phyloP scores from a whole-genome alignment of 257 asterid species.

The Solanum appendiculatum region DNA sequence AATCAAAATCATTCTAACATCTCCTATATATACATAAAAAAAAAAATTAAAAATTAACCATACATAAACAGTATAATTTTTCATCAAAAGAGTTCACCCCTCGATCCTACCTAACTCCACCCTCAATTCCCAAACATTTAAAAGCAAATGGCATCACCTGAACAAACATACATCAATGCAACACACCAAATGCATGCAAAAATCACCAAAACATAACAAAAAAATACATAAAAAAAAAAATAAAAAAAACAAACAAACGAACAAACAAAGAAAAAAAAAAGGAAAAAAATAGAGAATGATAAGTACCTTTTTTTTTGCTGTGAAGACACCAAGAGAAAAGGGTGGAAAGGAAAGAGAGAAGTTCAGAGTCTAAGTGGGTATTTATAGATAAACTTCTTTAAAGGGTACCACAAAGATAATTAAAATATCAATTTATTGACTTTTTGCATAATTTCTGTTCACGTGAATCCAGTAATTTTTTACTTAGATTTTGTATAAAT shows the following conservation, averaged over 20 bases:
- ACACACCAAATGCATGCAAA: background rate
- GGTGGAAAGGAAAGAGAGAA: slow-evolving; percentile 17
- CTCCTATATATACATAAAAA: background rate
- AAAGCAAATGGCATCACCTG: background rate
- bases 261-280: background rate
- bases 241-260: background rate
- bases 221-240: background rate
- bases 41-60: too few species aligned
- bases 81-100: background rate
- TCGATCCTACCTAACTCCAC: background rate
- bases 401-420: background rate
- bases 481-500: background rate
- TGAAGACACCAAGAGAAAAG: slow-evolving; percentile 3
- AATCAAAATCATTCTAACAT: background rate
- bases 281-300: background rate
- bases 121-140: background rate
- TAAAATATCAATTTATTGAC: background rate
- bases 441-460: background rate
- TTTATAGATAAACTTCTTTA: slow-evolving; percentile 5
- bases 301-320: slow-evolving; percentile 17
- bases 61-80: too few species aligned
- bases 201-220: background rate
- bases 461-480: background rate
- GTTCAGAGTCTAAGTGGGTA: background rate
- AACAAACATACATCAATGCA: background rate